Evolutionary conservation across 495 filamentous ascomycete species (phyloP).

Genomic region (Aspergillus olivimuriae): DNA sequence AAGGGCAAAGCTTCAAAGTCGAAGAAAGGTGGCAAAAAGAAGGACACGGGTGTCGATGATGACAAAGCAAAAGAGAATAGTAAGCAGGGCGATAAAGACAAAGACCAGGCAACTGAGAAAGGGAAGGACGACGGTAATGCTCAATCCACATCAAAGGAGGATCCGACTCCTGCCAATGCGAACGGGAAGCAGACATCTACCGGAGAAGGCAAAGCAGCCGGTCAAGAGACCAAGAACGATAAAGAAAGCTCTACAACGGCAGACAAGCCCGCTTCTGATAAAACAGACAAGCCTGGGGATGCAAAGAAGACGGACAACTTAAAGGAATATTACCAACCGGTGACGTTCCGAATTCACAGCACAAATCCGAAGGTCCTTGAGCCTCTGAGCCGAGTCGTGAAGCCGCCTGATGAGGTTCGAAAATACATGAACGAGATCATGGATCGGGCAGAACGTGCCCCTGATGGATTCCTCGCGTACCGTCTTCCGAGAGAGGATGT

Average conservation of each 20-base stretch:
- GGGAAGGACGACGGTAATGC: background rate
- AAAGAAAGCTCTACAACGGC: background rate
- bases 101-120: constrained; percentile 7
- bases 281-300: constrained; percentile 13
- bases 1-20: constrained; percentile 33
- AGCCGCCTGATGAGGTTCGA: constrained; percentile 68
- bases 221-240: constrained; percentile 6
- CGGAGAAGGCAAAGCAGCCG: constrained; percentile 11
- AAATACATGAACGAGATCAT: constrained; percentile 82
- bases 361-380: constrained; percentile 59
- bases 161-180: constrained; percentile 8
- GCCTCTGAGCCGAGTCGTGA: constrained; percentile 70
- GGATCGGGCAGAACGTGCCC: constrained; percentile 63
- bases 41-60: constrained; percentile 3
- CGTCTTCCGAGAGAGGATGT: constrained; percentile 48
- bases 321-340: constrained; percentile 81
- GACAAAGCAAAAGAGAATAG: constrained; percentile 12
- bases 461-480: constrained; percentile 62
- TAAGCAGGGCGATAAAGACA: constrained; percentile 19
- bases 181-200: too few species aligned
- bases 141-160: background rate
- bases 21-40: constrained; percentile 23
- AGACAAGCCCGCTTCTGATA: too few species aligned
- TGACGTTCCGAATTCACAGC: constrained; percentile 72
- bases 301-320: constrained; percentile 21